Evolutionary conservation across 345 rosid species (phyloP).

Genomic region (Ricinus communis): DNA sequence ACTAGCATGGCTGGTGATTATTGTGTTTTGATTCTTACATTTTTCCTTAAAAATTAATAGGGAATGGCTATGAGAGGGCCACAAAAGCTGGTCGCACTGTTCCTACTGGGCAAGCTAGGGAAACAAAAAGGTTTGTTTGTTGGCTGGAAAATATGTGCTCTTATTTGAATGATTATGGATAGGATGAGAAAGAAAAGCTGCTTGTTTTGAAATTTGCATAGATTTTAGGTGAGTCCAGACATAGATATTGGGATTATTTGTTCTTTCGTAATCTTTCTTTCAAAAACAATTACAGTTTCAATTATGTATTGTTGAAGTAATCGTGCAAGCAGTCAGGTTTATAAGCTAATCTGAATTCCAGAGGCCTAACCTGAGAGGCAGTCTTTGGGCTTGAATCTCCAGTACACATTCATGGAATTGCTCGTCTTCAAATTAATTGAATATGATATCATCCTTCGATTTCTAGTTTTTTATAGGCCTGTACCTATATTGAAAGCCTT

Average conservation of each 20-base stretch:
- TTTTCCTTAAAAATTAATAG: constrained; percentile 29
- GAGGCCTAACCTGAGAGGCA: background rate
- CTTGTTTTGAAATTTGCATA: background rate
- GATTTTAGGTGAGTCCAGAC: background rate
- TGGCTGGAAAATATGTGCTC: background rate
- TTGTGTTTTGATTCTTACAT: background rate
- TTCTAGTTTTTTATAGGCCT: background rate
- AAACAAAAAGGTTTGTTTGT: constrained; percentile 45
- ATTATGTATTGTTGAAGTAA: background rate
- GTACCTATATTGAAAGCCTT: background rate
- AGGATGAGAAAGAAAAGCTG: background rate
- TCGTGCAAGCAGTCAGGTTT: background rate
- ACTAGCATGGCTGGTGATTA: background rate
- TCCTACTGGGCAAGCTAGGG: constrained; percentile 30
- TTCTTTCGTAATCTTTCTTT: background rate
- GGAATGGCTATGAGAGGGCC: constrained; percentile 34
- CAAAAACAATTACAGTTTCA: background rate
- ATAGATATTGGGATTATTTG: background rate
- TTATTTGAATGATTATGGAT: no score
- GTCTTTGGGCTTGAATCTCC: background rate
- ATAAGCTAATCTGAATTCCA: background rate
- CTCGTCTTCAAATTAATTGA: background rate
- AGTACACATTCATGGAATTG: background rate
- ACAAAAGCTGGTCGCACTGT: constrained; percentile 27
- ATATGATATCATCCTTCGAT: background rate